Evolutionary conservation across 2,329 filamentous ascomycete genomes (phyloP).

Genomic region (Fusarium tupiense): DNA sequence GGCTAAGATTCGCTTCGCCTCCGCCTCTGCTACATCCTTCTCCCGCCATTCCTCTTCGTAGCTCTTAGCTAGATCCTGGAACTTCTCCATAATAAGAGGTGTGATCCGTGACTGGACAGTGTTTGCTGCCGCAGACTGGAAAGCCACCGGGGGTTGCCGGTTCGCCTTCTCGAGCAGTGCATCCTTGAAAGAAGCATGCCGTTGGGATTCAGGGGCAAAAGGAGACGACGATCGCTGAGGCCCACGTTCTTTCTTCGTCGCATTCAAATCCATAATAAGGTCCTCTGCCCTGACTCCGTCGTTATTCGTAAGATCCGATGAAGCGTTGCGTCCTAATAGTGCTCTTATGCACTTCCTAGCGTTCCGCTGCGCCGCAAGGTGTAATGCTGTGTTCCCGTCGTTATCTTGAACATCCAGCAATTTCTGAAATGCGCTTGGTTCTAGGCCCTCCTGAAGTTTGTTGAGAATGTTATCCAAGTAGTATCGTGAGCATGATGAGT

Average conservation of each 20-base stretch:
- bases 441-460: slow-evolving; percentile 81
- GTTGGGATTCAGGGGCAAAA: slow-evolving; percentile 71
- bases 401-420: slow-evolving; percentile 85
- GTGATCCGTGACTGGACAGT: slow-evolving; percentile 76
- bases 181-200: slow-evolving; percentile 63
- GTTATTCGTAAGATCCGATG: slow-evolving; percentile 83
- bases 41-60: slow-evolving; percentile 82
- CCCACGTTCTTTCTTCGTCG: slow-evolving; percentile 71
- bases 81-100: slow-evolving; percentile 75
- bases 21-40: slow-evolving; percentile 75
- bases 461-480: slow-evolving; percentile 93
- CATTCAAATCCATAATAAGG: slow-evolving; percentile 80
- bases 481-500: slow-evolving; percentile 89
- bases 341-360: slow-evolving; percentile 90
- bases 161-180: slow-evolving; percentile 55
- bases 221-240: slow-evolving; percentile 81
- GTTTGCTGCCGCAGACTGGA: slow-evolving; percentile 73
- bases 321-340: slow-evolving; percentile 81
- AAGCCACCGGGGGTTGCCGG: slow-evolving; percentile 54
- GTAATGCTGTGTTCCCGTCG: slow-evolving; percentile 87
- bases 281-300: slow-evolving; percentile 87
- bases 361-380: slow-evolving; percentile 80
- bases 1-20: slow-evolving; percentile 71
- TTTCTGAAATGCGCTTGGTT: slow-evolving; percentile 78
- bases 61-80: slow-evolving; percentile 73